Percentiles rank a stretch among this genome's conserved stretches.
Conservation (phyloP, 2,329 filamentous ascomycete genomes). For the Alternaria hordeiaustralica region DNA sequence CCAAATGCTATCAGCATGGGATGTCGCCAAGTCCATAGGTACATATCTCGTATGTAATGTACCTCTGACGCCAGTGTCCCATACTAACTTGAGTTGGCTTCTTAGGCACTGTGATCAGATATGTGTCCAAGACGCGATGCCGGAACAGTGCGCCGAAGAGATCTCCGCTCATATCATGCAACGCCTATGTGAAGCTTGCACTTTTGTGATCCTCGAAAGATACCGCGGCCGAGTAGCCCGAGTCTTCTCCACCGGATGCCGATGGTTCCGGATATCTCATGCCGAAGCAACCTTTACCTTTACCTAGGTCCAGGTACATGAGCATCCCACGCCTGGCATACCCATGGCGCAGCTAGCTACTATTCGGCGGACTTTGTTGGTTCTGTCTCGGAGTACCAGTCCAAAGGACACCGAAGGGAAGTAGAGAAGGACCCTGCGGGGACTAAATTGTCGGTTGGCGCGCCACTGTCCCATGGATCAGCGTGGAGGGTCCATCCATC, state of each 20-base stretch:
- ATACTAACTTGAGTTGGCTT: conserved; percentile 1
- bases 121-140: neutral
- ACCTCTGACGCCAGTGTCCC: neutral
- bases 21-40: neutral
- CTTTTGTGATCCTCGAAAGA: neutral
- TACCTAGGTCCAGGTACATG: neutral
- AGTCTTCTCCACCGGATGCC: neutral
- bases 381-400: neutral
- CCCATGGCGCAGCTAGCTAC: neutral
- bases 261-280: neutral
- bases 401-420: neutral
- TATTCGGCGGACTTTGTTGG: neutral
- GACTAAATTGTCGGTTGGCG: conserved; percentile 3
- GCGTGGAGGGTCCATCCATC: conserved; percentile 9
- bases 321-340: neutral
- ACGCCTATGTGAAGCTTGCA: neutral
- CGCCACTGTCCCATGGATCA: neutral
- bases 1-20: neutral
- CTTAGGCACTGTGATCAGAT: neutral
- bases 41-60: neutral
- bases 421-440: neutral
- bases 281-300: neutral
- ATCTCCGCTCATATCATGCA: neutral
- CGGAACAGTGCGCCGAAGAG: neutral
- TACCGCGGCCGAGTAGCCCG: neutral